These are phyloP conservation scores for Persicaria tinctoria DNA, from an alignment of 148 eudicot genomes.

Conservation along the genomic window DNA sequence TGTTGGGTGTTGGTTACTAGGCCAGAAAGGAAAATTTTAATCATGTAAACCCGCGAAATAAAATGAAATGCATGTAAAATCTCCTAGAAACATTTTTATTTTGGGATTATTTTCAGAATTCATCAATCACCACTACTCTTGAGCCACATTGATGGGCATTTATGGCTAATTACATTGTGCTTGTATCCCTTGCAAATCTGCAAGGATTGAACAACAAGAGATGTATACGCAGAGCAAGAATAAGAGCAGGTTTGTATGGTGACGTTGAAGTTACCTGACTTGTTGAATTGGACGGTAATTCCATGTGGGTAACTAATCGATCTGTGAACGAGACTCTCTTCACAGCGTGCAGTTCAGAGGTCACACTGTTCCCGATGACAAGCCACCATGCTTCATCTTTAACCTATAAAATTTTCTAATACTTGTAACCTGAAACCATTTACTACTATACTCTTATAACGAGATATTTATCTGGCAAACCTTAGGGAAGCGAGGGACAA, in stretches of 20 bases:
- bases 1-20: not conserved
- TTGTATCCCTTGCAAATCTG: not conserved
- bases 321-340: slow-evolving; percentile 72
- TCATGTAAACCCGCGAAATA: not conserved
- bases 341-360: slow-evolving; percentile 65
- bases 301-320: slow-evolving; percentile 57
- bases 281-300: slow-evolving; percentile 52
- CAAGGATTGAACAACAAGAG: not conserved
- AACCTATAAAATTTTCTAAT: slow-evolving; percentile 33
- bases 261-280: slow-evolving; percentile 37
- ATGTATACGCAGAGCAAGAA: not conserved
- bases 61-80: no score
- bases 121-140: not conserved
- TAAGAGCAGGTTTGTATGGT: not conserved
- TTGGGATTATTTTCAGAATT: not conserved
- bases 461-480: slow-evolving; percentile 21
- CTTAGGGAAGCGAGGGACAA: slow-evolving; percentile 85
- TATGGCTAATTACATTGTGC: not conserved
- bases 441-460: not conserved
- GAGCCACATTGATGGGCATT: not conserved
- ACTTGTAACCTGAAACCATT: not conserved
- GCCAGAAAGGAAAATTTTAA: not conserved
- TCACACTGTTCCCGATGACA: slow-evolving; percentile 61
- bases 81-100: not conserved
- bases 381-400: slow-evolving; percentile 99